Conservation (phyloP, 257 asterid genomes). For the Cinchona pubescens region DNA sequence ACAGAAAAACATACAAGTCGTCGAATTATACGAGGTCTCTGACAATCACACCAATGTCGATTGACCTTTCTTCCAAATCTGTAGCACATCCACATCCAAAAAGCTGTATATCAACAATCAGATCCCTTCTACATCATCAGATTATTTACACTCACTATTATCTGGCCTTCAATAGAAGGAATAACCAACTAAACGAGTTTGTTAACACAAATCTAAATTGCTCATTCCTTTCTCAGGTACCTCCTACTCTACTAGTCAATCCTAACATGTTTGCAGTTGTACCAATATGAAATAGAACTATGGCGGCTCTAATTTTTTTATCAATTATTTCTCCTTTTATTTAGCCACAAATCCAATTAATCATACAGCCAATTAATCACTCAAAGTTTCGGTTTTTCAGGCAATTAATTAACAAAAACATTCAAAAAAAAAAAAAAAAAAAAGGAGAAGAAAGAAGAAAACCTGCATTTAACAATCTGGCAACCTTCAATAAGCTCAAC, state of each 20-base stretch:
- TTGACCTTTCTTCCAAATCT: constrained; percentile 53
- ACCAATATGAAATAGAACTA: not conserved
- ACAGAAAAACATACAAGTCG: not conserved
- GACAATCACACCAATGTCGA: constrained; percentile 45
- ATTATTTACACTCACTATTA: not conserved
- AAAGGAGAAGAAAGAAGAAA: not conserved
- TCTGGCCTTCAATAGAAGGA: not conserved
- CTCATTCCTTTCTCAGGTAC: not conserved
- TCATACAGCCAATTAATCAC: no score
- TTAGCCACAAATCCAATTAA: no score
- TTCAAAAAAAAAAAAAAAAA: not conserved
- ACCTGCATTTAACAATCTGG: constrained; percentile 61
- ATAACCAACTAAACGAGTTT: not conserved
- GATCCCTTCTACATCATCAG: not conserved
- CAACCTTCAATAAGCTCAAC: constrained; percentile 60
- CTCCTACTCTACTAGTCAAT: no score
- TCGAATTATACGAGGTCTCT: constrained; percentile 24
- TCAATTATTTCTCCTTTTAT: no score
- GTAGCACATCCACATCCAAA: constrained; percentile 50
- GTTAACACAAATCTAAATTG: not conserved
- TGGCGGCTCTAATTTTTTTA: no score
- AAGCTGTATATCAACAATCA: not conserved
- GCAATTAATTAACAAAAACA: not conserved
- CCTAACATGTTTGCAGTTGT: not conserved
- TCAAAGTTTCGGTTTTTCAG: no score